A percentile compares a stretch with the other conserved stretches of the same genome.
Evolutionary conservation across 495 filamentous ascomycete genomes (phyloP).

Genomic region (Apodospora peruviana): DNA sequence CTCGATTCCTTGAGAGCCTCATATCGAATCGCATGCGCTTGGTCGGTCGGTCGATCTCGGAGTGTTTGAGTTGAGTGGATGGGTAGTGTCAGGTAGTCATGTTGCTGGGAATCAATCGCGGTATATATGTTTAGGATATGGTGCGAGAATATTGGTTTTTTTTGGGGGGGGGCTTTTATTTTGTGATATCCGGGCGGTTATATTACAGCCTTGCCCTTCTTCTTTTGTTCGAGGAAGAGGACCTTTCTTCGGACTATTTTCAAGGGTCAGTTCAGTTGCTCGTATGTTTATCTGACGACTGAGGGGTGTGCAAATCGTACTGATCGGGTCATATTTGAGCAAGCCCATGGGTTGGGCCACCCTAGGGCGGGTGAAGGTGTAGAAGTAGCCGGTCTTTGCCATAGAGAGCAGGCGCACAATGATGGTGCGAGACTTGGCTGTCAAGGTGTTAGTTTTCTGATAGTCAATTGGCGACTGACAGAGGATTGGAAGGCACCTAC

Average conservation of each 20-base stretch:
- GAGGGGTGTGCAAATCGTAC: conserved; percentile 46
- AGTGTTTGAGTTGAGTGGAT: not conserved
- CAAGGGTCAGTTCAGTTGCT: not conserved
- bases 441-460: not conserved
- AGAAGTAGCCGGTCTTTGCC: conserved; percentile 97
- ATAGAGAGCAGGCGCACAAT: conserved; percentile 93
- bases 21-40: no score
- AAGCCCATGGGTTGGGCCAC: conserved; percentile 80
- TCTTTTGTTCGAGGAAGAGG: conserved; percentile 86
- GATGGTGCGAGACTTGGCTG: conserved; percentile 89
- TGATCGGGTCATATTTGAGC: conserved; percentile 98
- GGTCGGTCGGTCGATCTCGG: not conserved
- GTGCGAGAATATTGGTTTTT: no score
- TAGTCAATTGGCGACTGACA: not conserved
- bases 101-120: not conserved
- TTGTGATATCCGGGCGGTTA: no score
- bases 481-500: conserved; percentile 20
- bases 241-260: conserved; percentile 76
- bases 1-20: no score
- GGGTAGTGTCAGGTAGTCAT: not conserved
- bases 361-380: conserved; percentile 79
- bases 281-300: not conserved
- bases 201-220: conserved; percentile 29
- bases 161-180: no score
- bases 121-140: not conserved